Percentiles rank a stretch among this genome's conserved stretches.
phyloP scores from a whole-genome alignment of 768 basidiomycete species.

The Serendipita indica region DNA sequence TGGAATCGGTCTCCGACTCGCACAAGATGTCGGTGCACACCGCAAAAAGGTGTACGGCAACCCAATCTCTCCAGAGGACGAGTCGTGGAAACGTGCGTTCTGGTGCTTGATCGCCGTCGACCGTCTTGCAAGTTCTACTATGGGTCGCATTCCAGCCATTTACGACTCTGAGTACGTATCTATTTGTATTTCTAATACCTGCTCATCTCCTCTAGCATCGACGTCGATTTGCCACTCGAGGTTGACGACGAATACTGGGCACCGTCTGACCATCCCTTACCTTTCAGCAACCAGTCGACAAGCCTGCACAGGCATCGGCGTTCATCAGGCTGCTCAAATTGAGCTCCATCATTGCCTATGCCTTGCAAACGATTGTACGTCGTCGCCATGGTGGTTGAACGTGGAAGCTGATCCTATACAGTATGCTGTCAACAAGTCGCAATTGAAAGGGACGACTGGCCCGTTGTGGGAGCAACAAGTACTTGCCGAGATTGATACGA shows the following conservation, averaged over 20 bases:
- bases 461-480: constrained; percentile 49
- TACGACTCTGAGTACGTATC: constrained; percentile 57
- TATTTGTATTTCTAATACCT: neutral
- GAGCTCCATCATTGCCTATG: constrained; percentile 44
- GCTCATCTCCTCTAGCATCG: constrained; percentile 44
- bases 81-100: constrained; percentile 67
- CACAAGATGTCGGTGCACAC: constrained; percentile 69
- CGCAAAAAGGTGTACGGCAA: constrained; percentile 39
- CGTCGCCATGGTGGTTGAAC: neutral
- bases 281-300: constrained; percentile 49
- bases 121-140: constrained; percentile 24
- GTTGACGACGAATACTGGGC: constrained; percentile 73
- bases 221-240: constrained; percentile 55
- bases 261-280: constrained; percentile 36
- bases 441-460: constrained; percentile 36
- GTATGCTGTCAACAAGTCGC: constrained; percentile 61
- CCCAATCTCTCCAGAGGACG: constrained; percentile 37
- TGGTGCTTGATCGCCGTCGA: constrained; percentile 33
- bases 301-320: constrained; percentile 39
- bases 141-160: constrained; percentile 57
- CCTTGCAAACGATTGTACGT: constrained; percentile 46
- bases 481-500: constrained; percentile 51
- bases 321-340: constrained; percentile 44
- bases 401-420: constrained; percentile 19
- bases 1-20: constrained; percentile 53